Percentiles rank a stretch among this genome's conserved stretches.
These are phyloP conservation scores for Psilocybe cubensis DNA, from an alignment of 768 basidiomycete species.

Conservation along the genomic window DNA sequence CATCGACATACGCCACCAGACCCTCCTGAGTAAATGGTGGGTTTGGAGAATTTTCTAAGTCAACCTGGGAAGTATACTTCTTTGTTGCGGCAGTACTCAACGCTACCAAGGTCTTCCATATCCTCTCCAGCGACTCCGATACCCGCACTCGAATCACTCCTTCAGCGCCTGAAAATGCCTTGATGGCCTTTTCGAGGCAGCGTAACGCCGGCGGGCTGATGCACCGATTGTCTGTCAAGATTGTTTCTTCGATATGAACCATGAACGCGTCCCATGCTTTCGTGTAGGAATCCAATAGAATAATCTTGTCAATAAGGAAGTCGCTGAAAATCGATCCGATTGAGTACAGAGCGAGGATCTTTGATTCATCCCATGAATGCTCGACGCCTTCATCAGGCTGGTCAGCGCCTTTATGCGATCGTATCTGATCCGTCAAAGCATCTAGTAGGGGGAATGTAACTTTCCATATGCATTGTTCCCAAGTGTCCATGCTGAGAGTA, in stretches of 20 bases:
- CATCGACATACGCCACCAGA: slow-evolving; percentile 78
- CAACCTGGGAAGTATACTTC: slow-evolving; percentile 22
- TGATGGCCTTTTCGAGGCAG: slow-evolving; percentile 79
- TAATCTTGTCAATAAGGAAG: slow-evolving; percentile 76
- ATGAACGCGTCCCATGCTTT: slow-evolving; percentile 80
- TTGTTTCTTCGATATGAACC: slow-evolving; percentile 67
- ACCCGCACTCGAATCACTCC: slow-evolving; percentile 47
- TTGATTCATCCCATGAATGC: slow-evolving; percentile 88
- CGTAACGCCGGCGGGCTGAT: slow-evolving; percentile 86
- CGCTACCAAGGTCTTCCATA: slow-evolving; percentile 71
- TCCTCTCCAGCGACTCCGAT: slow-evolving; percentile 53
- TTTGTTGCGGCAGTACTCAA: slow-evolving; percentile 54
- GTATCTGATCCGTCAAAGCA: slow-evolving; percentile 61
- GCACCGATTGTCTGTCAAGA: slow-evolving; percentile 65
- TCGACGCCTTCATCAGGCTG: slow-evolving; percentile 18
- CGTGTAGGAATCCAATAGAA: slow-evolving; percentile 69
- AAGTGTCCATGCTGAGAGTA: slow-evolving; percentile 78
- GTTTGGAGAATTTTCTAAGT: slow-evolving; percentile 26
- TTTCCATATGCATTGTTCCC: slow-evolving; percentile 92
- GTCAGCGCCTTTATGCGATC: slow-evolving; percentile 35
- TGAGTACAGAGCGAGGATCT: slow-evolving; percentile 82
- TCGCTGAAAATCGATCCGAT: slow-evolving; percentile 83
- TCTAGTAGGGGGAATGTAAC: slow-evolving; percentile 88
- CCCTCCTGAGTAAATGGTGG: slow-evolving; percentile 83
- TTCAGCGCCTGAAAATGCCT: slow-evolving; percentile 50